Conservation (phyloP, 179 eudicot genomes). For the Patellifolia procumbens region DNA sequence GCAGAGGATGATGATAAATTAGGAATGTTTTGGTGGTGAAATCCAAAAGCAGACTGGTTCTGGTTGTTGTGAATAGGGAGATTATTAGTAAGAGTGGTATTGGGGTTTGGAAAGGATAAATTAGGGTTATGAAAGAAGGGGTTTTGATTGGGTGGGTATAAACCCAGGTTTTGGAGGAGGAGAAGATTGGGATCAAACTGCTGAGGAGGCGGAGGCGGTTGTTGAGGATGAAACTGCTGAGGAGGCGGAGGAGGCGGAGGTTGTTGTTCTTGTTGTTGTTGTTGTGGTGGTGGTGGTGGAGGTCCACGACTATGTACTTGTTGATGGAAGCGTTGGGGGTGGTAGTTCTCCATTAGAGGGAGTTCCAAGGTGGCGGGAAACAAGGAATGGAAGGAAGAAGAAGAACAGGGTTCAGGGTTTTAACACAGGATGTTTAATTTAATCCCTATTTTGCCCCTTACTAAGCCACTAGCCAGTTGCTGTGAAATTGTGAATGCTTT, state of each 20-base stretch:
- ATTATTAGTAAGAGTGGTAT: neutral
- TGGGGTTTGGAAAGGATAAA: conserved; percentile 26
- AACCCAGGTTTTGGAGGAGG: conserved; percentile 25
- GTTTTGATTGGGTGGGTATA: conserved; percentile 13
- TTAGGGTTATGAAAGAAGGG: conserved; percentile 20
- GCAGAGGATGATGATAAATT: neutral
- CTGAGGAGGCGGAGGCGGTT: conserved; percentile 13
- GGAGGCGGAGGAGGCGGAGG: conserved; percentile 26
- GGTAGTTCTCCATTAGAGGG: conserved; percentile 8
- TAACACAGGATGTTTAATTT: neutral
- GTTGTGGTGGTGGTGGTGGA: conserved; percentile 16
- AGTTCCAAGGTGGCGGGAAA: neutral
- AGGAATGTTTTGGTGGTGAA: neutral
- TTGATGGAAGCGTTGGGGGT: neutral
- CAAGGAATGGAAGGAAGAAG: no score
- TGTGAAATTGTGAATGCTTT: no score
- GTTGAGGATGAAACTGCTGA: conserved; percentile 5
- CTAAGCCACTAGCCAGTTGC: no score
- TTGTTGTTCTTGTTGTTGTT: conserved; percentile 7
- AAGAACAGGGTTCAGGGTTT: neutral
- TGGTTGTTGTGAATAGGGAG: neutral
- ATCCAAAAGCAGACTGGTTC: neutral
- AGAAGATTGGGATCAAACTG: conserved; percentile 24
- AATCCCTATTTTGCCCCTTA: no score
- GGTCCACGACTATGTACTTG: conserved; percentile 21